Percentiles rank a stretch among this genome's conserved stretches.
Conservation (phyloP, 345 rosid genomes). For the Dipteronia sinensis region DNA sequence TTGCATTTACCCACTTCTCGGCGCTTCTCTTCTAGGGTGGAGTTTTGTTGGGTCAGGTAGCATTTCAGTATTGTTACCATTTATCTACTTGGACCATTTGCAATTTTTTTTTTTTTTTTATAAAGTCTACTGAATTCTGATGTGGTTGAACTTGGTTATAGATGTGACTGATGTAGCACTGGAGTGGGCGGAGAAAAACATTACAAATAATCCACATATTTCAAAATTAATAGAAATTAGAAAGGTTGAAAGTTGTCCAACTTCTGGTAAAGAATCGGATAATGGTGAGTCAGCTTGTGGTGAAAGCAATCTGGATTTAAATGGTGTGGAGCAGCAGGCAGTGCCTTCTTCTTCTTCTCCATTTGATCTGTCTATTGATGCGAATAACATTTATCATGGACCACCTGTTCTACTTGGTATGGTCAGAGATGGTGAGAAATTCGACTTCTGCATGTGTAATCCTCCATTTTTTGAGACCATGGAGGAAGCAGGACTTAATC, state of each 20-base stretch:
- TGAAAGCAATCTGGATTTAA: constrained; percentile 27
- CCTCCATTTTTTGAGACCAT: constrained; percentile 92
- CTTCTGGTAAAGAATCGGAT: constrained; percentile 23
- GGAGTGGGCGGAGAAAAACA: constrained; percentile 89
- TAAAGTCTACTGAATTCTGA: constrained; percentile 9
- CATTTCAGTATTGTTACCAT: neutral
- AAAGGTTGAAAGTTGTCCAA: constrained; percentile 40
- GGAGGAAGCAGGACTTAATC: constrained; percentile 86
- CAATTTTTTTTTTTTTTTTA: neutral
- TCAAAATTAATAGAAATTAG: constrained; percentile 73
- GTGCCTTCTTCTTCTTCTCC: constrained; percentile 22
- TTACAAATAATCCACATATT: constrained; percentile 62
- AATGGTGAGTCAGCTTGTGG: constrained; percentile 18
- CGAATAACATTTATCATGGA: constrained; percentile 37
- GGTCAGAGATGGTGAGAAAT: constrained; percentile 68
- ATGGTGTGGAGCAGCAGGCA: constrained; percentile 20
- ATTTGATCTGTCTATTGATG: constrained; percentile 22
- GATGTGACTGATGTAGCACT: constrained; percentile 83
- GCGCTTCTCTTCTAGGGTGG: constrained; percentile 86
- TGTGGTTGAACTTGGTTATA: constrained; percentile 37
- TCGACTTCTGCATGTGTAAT: constrained; percentile 95
- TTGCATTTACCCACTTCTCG: constrained; percentile 93
- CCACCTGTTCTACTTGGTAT: constrained; percentile 63
- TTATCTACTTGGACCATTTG: neutral
- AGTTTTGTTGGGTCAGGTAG: constrained; percentile 81